These are phyloP conservation scores for Suillus bovinus DNA, from an alignment of 768 basidiomycete species.

Conservation along the genomic window DNA sequence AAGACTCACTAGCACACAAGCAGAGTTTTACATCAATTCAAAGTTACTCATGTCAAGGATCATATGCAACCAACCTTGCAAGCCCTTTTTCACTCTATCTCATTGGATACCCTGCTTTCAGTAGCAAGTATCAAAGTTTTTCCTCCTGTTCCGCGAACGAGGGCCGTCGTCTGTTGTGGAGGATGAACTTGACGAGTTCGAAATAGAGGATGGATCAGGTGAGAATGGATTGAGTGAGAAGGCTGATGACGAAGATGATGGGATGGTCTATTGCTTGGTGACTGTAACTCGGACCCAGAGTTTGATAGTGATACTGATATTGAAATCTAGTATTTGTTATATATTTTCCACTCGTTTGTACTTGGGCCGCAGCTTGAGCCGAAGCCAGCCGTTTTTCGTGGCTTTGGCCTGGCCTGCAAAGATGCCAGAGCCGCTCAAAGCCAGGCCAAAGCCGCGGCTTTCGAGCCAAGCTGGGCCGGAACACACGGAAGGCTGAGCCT, in stretches of 20 bases:
- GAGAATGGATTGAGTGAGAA: background rate
- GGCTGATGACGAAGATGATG: background rate
- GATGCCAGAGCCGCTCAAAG: slow-evolving; percentile 18
- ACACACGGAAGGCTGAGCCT: no score
- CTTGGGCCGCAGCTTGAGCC: slow-evolving; percentile 11
- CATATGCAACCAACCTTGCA: no score
- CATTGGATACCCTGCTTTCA: no score
- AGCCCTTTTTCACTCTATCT: no score
- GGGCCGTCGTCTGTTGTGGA: no score
- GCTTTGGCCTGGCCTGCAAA: slow-evolving; percentile 11
- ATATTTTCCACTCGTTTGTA: no score
- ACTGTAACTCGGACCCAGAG: background rate
- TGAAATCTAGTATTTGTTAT: no score
- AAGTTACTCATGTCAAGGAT: no score
- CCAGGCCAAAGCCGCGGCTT: slow-evolving; percentile 26
- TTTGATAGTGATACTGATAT: slow-evolving; percentile 6
- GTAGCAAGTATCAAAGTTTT: no score
- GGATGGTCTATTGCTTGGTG: background rate
- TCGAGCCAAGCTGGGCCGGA: slow-evolving; percentile 27
- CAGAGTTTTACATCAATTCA: no score
- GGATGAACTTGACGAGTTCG: background rate
- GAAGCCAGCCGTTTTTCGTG: slow-evolving; percentile 11
- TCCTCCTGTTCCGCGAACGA: no score
- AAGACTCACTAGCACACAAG: no score
- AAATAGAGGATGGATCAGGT: background rate